Percentiles rank a stretch among this genome's conserved stretches.
These are phyloP conservation scores for Diplotaxis tenuifolia DNA, from an alignment of 345 rosid genomes.

Conservation along the genomic window DNA sequence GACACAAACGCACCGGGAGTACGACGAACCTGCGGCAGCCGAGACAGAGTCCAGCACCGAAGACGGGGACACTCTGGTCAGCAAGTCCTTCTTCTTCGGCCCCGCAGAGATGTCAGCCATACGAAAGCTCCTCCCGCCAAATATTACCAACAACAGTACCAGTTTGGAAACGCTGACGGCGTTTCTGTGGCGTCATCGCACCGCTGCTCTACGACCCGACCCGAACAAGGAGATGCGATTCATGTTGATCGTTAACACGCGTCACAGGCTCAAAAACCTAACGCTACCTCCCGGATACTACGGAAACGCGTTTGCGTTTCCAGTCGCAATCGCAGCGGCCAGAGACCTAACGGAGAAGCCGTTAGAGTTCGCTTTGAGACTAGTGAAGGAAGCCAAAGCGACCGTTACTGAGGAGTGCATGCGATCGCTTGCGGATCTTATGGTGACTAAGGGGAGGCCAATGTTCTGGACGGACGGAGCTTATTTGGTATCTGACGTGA, in stretches of 20 bases:
- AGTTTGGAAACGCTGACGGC: conserved; percentile 31
- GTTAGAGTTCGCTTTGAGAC: conserved; percentile 38
- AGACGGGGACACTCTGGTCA: not conserved
- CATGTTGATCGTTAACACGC: conserved; percentile 33
- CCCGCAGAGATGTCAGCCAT: conserved; percentile 24
- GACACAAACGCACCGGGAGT: conserved; percentile 30
- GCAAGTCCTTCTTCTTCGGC: conserved; percentile 38
- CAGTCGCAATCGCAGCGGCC: conserved; percentile 34
- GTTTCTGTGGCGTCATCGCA: conserved; percentile 41
- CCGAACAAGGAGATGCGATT: conserved; percentile 34
- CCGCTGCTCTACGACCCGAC: conserved; percentile 30
- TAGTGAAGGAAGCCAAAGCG: conserved; percentile 35
- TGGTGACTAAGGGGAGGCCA: conserved; percentile 50
- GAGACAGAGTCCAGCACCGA: not conserved
- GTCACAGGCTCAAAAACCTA: conserved; percentile 21
- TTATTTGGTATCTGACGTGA: conserved; percentile 44
- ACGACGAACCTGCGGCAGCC: not conserved
- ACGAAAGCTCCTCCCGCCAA: conserved; percentile 26
- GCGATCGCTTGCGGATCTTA: conserved; percentile 46
- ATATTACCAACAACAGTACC: conserved; percentile 16
- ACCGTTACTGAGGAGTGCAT: conserved; percentile 53
- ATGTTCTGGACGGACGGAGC: conserved; percentile 35
- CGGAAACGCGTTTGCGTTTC: conserved; percentile 43
- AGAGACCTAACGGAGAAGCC: conserved; percentile 21
- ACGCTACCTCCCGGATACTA: conserved; percentile 42